Percentiles rank a stretch among this genome's conserved stretches.
These are phyloP conservation scores for Podospora fimiseda DNA, from an alignment of 495 filamentous ascomycete species.

Conservation along the genomic window DNA sequence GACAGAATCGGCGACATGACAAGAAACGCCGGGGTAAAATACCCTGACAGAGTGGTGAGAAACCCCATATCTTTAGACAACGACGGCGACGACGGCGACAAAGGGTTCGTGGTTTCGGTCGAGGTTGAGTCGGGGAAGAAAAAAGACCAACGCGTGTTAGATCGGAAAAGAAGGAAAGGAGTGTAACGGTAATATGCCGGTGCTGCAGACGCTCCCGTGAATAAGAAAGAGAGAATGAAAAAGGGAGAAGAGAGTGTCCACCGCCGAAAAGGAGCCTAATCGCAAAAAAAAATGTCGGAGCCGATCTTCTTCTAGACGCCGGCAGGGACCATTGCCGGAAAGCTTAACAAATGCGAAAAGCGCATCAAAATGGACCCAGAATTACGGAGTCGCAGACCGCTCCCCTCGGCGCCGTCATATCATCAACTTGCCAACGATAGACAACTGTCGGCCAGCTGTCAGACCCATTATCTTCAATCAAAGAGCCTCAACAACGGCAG, in stretches of 20 bases:
- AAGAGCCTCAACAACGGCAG: neutral
- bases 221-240: neutral
- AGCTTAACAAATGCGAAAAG: neutral
- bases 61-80: constrained; percentile 28
- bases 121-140: neutral
- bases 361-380: neutral
- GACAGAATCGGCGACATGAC: constrained; percentile 78
- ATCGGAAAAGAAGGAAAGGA: no score
- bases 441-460: neutral
- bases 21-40: constrained; percentile 55
- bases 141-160: no score
- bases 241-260: neutral
- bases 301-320: neutral
- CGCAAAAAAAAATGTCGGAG: neutral
- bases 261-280: neutral
- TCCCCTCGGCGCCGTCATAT: neutral
- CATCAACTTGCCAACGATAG: neutral
- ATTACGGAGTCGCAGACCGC: constrained; percentile 1
- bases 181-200: no score
- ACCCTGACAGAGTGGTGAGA: constrained; percentile 39
- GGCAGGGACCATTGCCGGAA: neutral
- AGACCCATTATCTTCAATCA: neutral
- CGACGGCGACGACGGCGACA: no score
- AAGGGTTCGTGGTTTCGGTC: no score
- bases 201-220: no score